A percentile compares a stretch with the other conserved stretches of the same genome.
phyloP scores from a whole-genome alignment of 164 flowering plant species.

The Sedum album region DNA sequence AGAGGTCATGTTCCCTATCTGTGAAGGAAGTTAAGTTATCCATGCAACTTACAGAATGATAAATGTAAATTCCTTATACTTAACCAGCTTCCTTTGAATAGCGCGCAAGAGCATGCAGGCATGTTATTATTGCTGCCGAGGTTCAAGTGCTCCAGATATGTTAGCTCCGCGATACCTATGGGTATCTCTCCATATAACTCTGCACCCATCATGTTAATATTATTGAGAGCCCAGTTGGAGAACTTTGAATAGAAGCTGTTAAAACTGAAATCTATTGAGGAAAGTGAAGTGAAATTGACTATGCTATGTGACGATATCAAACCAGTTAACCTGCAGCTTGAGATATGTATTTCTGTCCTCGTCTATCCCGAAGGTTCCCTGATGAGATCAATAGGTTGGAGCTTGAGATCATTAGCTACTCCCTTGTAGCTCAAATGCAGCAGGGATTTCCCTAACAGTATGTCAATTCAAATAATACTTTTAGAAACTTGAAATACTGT shows the following conservation, averaged over 20 bases:
- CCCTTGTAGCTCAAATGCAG: too few species aligned
- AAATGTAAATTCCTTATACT: background rate
- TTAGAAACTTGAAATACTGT: too few species aligned
- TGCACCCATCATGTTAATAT: background rate
- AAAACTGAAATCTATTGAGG: background rate
- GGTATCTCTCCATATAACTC: background rate
- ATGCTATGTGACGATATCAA: background rate
- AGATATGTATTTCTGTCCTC: background rate
- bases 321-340: slow-evolving; percentile 1
- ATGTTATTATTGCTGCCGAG: background rate
- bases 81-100: slow-evolving; percentile 1
- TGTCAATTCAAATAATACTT: too few species aligned
- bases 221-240: too few species aligned
- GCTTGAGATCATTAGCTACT: too few species aligned
- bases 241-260: slow-evolving; percentile 2
- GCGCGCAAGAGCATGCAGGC: background rate
- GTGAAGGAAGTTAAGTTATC: background rate
- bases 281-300: slow-evolving; percentile 13
- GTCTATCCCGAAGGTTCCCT: too few species aligned
- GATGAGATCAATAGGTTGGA: too few species aligned
- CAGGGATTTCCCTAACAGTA: too few species aligned
- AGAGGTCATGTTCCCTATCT: slow-evolving; percentile 8
- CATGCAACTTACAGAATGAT: background rate
- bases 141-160: background rate
- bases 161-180: background rate